Evolutionary conservation across 345 rosid genomes (phyloP).

Genomic region (Camelina laxa): DNA sequence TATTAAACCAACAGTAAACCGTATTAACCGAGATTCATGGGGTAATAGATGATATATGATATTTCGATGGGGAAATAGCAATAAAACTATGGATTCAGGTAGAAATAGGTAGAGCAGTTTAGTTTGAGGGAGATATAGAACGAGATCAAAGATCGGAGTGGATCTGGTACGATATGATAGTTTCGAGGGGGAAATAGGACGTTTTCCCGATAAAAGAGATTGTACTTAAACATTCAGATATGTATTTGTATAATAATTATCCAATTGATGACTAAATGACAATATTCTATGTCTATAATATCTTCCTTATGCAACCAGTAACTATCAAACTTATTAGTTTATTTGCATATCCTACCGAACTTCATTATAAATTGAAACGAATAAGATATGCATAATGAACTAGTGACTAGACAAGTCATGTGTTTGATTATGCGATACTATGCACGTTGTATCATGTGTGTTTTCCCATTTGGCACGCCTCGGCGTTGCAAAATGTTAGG

Average conservation of each 20-base stretch:
- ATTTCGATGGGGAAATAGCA: too few relatives aligned
- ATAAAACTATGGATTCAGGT: too few relatives aligned
- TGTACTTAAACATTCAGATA: neutral
- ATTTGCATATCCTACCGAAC: constrained; percentile 21
- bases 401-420: constrained; percentile 19
- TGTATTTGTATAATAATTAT: neutral
- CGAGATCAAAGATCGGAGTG: too few relatives aligned
- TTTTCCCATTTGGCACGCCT: constrained; percentile 25
- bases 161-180: too few relatives aligned
- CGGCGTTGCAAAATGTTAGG: constrained; percentile 12
- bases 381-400: constrained; percentile 12
- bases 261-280: neutral
- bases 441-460: constrained; percentile 39
- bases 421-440: neutral
- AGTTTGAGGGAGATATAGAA: too few relatives aligned
- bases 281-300: neutral
- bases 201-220: too few relatives aligned
- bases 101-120: too few relatives aligned
- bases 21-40: too few relatives aligned
- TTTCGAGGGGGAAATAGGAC: too few relatives aligned
- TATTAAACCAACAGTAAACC: too few relatives aligned
- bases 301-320: neutral
- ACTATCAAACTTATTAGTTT: constrained; percentile 9
- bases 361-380: constrained; percentile 2
- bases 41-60: too few relatives aligned